Conservation (phyloP, 257 asterid genomes). For the Cordia subcordata region DNA sequence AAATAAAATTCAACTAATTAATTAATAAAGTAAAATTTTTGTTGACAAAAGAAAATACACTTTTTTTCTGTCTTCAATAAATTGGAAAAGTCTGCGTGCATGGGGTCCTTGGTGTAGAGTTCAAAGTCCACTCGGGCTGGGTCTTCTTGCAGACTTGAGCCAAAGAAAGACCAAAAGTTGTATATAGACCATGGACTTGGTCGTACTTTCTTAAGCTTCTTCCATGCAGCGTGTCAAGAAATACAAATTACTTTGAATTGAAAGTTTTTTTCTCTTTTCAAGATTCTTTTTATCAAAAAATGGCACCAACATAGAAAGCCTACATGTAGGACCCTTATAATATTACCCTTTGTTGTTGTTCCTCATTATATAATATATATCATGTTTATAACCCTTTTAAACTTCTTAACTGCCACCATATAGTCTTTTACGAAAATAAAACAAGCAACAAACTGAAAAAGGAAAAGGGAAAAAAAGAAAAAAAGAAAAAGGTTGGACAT, state of each 20-base stretch:
- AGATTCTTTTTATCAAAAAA: not conserved
- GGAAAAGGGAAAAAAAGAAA: not conserved
- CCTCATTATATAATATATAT: too few species aligned
- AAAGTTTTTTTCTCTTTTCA: slow-evolving; percentile 10
- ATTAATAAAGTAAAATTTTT: too few species aligned
- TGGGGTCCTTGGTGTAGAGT: not conserved
- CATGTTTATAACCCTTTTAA: slow-evolving; percentile 1
- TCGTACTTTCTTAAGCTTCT: slow-evolving; percentile 23
- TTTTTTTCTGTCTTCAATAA: too few species aligned
- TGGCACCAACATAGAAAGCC: slow-evolving; percentile 11
- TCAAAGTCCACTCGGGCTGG: slow-evolving; percentile 44
- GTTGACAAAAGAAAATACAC: too few species aligned
- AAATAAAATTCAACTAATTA: too few species aligned
- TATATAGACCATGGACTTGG: slow-evolving; percentile 12
- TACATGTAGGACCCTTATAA: not conserved
- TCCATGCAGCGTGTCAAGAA: slow-evolving; percentile 51
- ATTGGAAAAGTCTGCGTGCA: too few species aligned
- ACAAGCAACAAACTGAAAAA: not conserved
- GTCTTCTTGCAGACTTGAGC: slow-evolving; percentile 59
- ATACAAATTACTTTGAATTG: slow-evolving; percentile 45
- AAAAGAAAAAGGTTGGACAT: slow-evolving; percentile 11
- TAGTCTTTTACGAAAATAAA: not conserved
- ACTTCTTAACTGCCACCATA: not conserved
- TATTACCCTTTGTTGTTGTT: too few species aligned
- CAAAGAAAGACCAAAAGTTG: too few species aligned